Percentiles rank a stretch among this genome's conserved stretches.
Evolutionary conservation across 148 eudicot species (phyloP).

Genomic region (Camellia japonica): DNA sequence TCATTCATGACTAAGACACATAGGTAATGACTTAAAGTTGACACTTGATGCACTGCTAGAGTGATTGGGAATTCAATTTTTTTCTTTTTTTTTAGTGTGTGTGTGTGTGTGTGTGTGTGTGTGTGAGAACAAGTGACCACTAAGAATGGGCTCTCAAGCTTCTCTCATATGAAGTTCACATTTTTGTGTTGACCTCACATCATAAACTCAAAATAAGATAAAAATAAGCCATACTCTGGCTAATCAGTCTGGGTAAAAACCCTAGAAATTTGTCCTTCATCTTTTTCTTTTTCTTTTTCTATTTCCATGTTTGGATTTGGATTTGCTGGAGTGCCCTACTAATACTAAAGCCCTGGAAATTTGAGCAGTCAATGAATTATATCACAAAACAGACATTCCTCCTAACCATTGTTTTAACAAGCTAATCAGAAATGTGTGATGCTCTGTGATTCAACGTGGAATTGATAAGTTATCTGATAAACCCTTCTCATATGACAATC

Average conservation of each 20-base stretch:
- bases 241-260: background rate
- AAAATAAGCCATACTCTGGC: background rate
- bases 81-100: too few relatives aligned
- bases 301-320: background rate
- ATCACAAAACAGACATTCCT: background rate
- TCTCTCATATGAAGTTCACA: background rate
- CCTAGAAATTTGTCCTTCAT: background rate
- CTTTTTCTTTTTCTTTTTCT: background rate
- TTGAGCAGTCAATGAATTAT: background rate
- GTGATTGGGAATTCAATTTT: too few relatives aligned
- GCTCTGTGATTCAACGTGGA: background rate
- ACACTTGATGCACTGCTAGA: too few relatives aligned
- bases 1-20: too few relatives aligned
- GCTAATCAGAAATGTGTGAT: background rate
- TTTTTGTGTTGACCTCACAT: background rate
- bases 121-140: background rate
- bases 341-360: background rate
- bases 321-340: background rate
- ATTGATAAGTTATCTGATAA: background rate
- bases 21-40: too few relatives aligned
- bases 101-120: too few relatives aligned
- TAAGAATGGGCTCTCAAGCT: background rate
- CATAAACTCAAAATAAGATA: background rate
- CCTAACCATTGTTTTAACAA: background rate
- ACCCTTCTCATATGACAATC: background rate